Evolutionary conservation across 768 basidiomycete species (phyloP).

Genomic region (Omphalotus guepiniiformis): DNA sequence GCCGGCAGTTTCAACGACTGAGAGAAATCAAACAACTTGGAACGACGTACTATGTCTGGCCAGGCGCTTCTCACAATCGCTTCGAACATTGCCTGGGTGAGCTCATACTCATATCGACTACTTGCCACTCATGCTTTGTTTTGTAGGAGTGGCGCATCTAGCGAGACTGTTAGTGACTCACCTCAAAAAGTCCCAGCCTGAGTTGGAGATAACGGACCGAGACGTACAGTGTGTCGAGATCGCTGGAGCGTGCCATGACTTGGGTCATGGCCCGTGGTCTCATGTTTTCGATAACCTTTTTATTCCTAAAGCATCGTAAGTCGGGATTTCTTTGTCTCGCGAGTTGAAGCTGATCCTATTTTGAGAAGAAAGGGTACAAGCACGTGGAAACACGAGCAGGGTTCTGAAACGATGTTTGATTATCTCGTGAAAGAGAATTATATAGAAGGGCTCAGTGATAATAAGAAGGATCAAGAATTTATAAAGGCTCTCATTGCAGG

Average conservation of each 20-base stretch:
- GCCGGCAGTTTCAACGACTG: not conserved
- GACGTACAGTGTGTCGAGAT: constrained; percentile 75
- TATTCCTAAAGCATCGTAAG: constrained; percentile 64
- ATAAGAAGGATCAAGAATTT: constrained; percentile 45
- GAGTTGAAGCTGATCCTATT: not conserved
- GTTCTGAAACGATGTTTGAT: constrained; percentile 80
- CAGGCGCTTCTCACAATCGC: constrained; percentile 72
- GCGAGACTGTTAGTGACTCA: constrained; percentile 60
- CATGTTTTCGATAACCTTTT: constrained; percentile 79
- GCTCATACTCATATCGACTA: not conserved
- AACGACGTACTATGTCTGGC: constrained; percentile 70
- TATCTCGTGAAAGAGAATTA: constrained; percentile 54
- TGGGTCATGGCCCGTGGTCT: constrained; percentile 80
- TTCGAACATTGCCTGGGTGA: constrained; percentile 82
- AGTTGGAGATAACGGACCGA: constrained; percentile 60
- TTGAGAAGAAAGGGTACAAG: constrained; percentile 32
- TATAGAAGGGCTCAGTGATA: constrained; percentile 38
- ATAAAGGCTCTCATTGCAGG: constrained; percentile 81
- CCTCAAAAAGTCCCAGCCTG: constrained; percentile 53
- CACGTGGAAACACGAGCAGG: constrained; percentile 73
- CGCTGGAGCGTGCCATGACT: constrained; percentile 79
- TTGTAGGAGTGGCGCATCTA: constrained; percentile 68
- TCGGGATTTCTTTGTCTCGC: constrained; percentile 10
- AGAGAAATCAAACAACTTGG: constrained; percentile 54
- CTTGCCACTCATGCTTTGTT: not conserved